Conservation (phyloP, 306 rosid genomes). For the Gastrolobium villosum region DNA sequence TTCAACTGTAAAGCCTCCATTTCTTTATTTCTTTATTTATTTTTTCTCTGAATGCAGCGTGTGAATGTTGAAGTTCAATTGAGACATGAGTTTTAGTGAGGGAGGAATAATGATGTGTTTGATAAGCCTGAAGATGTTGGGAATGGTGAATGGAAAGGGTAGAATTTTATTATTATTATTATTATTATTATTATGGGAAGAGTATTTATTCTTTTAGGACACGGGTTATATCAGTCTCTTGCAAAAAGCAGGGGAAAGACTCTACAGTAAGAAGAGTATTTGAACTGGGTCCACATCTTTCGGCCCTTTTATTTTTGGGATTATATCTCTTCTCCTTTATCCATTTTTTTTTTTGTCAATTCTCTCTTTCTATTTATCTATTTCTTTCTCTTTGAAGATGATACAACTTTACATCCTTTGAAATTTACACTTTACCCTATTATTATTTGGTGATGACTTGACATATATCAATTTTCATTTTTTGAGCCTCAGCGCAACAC, state of each 20-base stretch:
- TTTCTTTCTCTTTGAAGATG: too few species aligned
- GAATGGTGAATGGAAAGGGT: constrained; percentile 29
- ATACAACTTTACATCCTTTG: too few species aligned
- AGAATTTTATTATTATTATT: background rate
- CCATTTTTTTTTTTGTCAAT: too few species aligned
- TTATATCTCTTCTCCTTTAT: too few species aligned
- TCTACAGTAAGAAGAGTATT: too few species aligned
- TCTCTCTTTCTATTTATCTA: too few species aligned
- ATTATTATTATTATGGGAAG: background rate
- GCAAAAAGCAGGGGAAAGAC: too few species aligned
- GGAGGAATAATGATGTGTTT: background rate
- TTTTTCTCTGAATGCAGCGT: background rate
- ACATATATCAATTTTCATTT: background rate
- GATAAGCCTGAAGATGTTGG: constrained; percentile 1
- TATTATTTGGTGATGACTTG: background rate
- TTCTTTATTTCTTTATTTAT: background rate
- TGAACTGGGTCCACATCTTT: too few species aligned
- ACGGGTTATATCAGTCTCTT: too few species aligned
- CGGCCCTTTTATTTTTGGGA: too few species aligned
- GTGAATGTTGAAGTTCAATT: constrained; percentile 32
- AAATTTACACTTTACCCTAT: too few species aligned
- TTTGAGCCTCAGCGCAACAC: background rate
- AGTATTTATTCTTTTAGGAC: too few species aligned
- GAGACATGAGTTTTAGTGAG: constrained; percentile 21
- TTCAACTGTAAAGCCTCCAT: constrained; percentile 71